Base-by-base conservation (phyloP, 352 stramenopile species). In the Phytophthora pseudosyringae region DNA sequence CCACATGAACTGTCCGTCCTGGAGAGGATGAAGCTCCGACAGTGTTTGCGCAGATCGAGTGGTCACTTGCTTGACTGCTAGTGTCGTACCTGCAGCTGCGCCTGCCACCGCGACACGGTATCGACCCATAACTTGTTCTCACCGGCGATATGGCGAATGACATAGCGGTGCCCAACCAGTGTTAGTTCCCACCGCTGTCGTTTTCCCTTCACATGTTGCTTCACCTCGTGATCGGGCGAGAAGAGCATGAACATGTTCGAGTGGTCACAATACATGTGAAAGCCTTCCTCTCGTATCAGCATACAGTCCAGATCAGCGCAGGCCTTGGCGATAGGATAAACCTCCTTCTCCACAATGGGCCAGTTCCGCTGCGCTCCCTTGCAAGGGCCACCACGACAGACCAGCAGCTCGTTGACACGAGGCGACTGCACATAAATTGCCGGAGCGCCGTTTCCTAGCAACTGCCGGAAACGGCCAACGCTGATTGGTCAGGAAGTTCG, bases 91-190 rank as follows among this genome's bases (percentile, higher is more conserved):
- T 29, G 9, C 9, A 11, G 4, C 29, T 21, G 36, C 3, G 59
- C 16, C n/a, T 61, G 51, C 5, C 44, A 33, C 51, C 44, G 13
- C 0, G 43, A 67, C 0, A 70, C 11, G 6, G 65, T 70, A 6
- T 70, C 55, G 1, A 40, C 54, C 62, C 46, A 65, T 2, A 70
- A 26, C 33, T 65, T 65, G n/a, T 41, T 51, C n/a, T 65, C 62
- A 35, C 62, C 53, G 8, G 54, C 54, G n/a, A 61, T 70, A n/a
- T 59, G 62, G 10, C 67, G 41, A 4, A 71, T 66, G 0, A 45
- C 21, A 32, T 71, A 71, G 1, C 63, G 25, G 5, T 49, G 61
- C 2, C 47, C 7, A 12, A 53, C 41, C 28, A 66, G 5, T 0
- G 21, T 65, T 16, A 61, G 35, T 6, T 12, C 55, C 61, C 61